Evolutionary conservation across 768 basidiomycete species (phyloP).

Genomic region (Tylopilus sp.): DNA sequence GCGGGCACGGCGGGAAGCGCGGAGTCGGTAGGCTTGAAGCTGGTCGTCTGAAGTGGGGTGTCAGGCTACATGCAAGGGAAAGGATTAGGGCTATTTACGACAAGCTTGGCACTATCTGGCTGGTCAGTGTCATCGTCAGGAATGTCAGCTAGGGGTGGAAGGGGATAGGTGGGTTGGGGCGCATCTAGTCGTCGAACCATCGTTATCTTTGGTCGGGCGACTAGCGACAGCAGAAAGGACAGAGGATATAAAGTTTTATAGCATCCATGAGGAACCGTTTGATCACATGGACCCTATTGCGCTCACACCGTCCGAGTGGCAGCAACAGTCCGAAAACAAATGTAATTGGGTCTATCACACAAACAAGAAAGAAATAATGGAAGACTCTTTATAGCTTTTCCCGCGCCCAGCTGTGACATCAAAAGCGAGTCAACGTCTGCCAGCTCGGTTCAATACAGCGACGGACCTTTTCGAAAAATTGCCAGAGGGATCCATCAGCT

Average conservation of each 20-base stretch:
- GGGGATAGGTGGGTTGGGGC: constrained; percentile 36
- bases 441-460: not conserved
- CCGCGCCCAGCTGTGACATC: constrained; percentile 60
- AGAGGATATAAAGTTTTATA: too few relatives aligned
- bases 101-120: constrained; percentile 29
- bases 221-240: too few relatives aligned
- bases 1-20: constrained; percentile 38
- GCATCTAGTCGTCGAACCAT: constrained; percentile 44
- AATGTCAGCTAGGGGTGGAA: constrained; percentile 39
- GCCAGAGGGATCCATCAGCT: constrained; percentile 65
- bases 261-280: not conserved
- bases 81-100: constrained; percentile 30
- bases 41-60: constrained; percentile 22
- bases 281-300: too few relatives aligned
- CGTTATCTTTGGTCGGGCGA: not conserved
- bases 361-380: constrained; percentile 4
- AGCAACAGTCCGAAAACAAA: constrained; percentile 1
- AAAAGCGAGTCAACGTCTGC: not conserved
- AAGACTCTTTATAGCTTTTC: constrained; percentile 53
- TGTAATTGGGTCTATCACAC: constrained; percentile 24
- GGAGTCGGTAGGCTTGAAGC: constrained; percentile 29
- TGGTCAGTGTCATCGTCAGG: constrained; percentile 42
- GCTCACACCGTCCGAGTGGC: constrained; percentile 2
- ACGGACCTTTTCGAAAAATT: constrained; percentile 65
- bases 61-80: constrained; percentile 5